Conservation (phyloP, 2,329 filamentous ascomycete genomes). For the Stemphylium vesicarium region DNA sequence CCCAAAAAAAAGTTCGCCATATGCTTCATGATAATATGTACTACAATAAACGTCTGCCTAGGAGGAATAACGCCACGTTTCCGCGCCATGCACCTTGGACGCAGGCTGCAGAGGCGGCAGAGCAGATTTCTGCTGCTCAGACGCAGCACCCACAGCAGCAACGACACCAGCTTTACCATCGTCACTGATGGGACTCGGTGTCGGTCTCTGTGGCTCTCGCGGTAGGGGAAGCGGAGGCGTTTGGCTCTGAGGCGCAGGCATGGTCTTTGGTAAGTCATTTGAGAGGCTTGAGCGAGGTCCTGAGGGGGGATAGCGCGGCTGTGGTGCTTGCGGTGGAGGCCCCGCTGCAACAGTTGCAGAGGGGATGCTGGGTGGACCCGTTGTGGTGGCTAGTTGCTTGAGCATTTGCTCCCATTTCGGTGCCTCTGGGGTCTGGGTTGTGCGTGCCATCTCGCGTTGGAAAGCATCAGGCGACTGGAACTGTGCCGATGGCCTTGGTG, state of each 20-base stretch:
- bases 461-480: slow-evolving; percentile 56
- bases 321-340: slow-evolving; percentile 20
- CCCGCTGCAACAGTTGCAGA: slow-evolving; percentile 7
- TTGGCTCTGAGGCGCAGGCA: slow-evolving; percentile 19
- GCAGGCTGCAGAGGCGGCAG: slow-evolving; percentile 11
- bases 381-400: slow-evolving; percentile 37
- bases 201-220: slow-evolving; percentile 35
- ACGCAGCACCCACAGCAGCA: background rate
- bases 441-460: slow-evolving; percentile 47
- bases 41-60: background rate
- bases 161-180: slow-evolving; percentile 28
- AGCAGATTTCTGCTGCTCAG: slow-evolving; percentile 12
- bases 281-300: slow-evolving; percentile 20
- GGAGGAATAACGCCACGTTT: slow-evolving; percentile 42
- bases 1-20: too few species aligned
- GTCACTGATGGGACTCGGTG: slow-evolving; percentile 43
- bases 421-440: slow-evolving; percentile 25
- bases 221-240: slow-evolving; percentile 21
- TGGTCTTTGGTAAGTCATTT: slow-evolving; percentile 22
- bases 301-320: slow-evolving; percentile 22
- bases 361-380: slow-evolving; percentile 17
- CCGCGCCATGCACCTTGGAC: slow-evolving; percentile 29
- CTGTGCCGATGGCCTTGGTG: slow-evolving; percentile 43
- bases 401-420: slow-evolving; percentile 46
- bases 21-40: background rate